Base-by-base conservation (phyloP, 257 asterid genomes). In the Ballota nigra region DNA sequence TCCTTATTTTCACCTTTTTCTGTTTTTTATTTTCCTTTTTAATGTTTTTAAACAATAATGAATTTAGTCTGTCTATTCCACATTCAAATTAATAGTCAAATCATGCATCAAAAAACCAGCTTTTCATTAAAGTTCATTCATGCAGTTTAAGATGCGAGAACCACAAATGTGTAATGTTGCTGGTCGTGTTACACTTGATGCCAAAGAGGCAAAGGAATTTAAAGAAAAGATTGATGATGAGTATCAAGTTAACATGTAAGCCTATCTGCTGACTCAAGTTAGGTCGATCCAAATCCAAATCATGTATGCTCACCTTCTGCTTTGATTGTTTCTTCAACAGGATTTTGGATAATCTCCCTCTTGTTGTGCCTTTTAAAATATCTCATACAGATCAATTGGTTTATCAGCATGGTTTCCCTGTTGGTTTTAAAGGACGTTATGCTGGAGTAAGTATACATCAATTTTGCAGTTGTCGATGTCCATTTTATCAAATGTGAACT, bases 341-440 rank as follows among this genome's bases (percentile, higher is more conserved):
- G 97, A 92, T 92, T 77, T 78, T 89, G 83, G 97, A 92, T 82
- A 92, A 92, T 79, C 95, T 92, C 36, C 97, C 97, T 64, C 89
- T 91, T 57, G 96, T 91, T 78, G 80, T 84, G 83, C 97, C 97
- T 63, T 87, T 78, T 6, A 87, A 75, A 77, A 86, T 96, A 81
- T 82, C 85, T 66, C 96, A 89, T 34, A 82, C 66, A 71, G 92
- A 80, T 38, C 62, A 87, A 68, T 58, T 79, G 72, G 74, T 87
- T 29, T 92, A 85, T 79, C 96, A 89, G 59, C 98, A 89, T 55
- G 98, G 98, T 66, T 89, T 79, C 75, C 86, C 76, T 67, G 89
- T 92, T 83, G 98, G 98, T 75, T 71, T 92, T 36, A 92, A 84
- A 83, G 96, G 89, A 53, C 89, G 81, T 70, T 92, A 92, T 76